Evolutionary conservation across 805 yeast species (phyloP).

Genomic region (Wickerhamiella azymoides): DNA sequence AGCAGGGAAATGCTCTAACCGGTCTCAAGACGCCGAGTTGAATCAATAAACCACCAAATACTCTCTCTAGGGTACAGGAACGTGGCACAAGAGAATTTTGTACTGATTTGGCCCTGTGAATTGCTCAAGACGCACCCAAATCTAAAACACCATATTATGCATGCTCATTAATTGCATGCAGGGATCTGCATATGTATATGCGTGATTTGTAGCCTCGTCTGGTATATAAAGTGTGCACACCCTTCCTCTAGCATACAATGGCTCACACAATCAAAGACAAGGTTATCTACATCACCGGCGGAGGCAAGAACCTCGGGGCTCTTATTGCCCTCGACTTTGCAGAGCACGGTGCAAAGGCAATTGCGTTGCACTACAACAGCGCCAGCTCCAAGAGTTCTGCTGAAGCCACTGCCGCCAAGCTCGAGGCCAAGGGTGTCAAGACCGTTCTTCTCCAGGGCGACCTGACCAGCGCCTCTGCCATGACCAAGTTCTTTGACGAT

Average conservation of each 20-base stretch:
- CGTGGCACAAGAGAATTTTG: too few relatives aligned
- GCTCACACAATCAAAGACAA: constrained; percentile 27
- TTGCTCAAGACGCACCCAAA: too few relatives aligned
- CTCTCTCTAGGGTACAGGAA: too few relatives aligned
- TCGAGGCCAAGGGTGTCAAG: constrained; percentile 28
- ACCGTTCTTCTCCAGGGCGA: constrained; percentile 33
- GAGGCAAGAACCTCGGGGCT: constrained; percentile 48
- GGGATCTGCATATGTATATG: too few relatives aligned
- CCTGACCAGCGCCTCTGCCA: constrained; percentile 31
- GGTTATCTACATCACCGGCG: constrained; percentile 45
- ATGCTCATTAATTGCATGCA: too few relatives aligned
- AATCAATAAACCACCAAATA: too few relatives aligned
- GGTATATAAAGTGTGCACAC: too few relatives aligned
- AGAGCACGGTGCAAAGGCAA: constrained; percentile 34
- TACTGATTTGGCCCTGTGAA: too few relatives aligned
- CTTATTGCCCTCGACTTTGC: constrained; percentile 42
- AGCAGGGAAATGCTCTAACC: too few relatives aligned
- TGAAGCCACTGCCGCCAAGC: constrained; percentile 27
- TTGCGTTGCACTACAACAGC: constrained; percentile 45
- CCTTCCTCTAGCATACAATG: neutral
- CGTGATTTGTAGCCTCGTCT: too few relatives aligned
- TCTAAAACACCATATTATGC: too few relatives aligned
- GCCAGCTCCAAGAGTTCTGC: constrained; percentile 26
- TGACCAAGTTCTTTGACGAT: constrained; percentile 32
- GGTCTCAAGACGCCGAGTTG: too few relatives aligned